phyloP scores from a whole-genome alignment of 1,284 basidiomycete genomes.

The Phylloboletellus chloephorus region DNA sequence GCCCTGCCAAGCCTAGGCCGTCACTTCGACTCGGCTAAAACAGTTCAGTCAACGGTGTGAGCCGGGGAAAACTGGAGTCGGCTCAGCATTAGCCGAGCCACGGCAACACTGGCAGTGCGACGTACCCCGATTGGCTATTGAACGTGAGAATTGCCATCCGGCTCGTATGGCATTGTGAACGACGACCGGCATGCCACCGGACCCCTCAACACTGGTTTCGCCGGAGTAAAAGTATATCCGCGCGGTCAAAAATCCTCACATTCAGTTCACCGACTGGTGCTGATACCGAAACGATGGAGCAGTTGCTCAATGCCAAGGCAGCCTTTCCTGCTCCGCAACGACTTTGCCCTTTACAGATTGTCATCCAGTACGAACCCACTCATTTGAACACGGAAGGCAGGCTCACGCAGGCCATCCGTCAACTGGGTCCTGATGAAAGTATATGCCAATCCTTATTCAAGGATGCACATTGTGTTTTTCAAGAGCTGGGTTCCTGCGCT shows the following conservation, averaged over 20 bases:
- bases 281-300: conserved; percentile 38
- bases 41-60: no score
- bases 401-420: conserved; percentile 35
- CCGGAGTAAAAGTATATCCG: conserved; percentile 31
- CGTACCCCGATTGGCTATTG: no score
- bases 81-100: no score
- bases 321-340: conserved; percentile 32
- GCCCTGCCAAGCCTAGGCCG: no score
- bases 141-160: no score
- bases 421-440: conserved; percentile 36
- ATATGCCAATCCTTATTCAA: conserved; percentile 40
- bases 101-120: no score
- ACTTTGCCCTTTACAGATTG: conserved; percentile 33
- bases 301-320: conserved; percentile 34
- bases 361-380: conserved; percentile 35
- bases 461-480: conserved; percentile 41
- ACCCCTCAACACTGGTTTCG: no score
- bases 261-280: conserved; percentile 29
- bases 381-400: conserved; percentile 25
- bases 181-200: no score
- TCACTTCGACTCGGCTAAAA: no score
- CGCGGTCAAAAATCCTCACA: conserved; percentile 43
- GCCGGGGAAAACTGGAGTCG: no score
- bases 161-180: no score
- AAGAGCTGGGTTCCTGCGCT: conserved; percentile 57